Conservation (phyloP, 805 yeast genomes). For the Sungouiozyma ichnusensis region DNA sequence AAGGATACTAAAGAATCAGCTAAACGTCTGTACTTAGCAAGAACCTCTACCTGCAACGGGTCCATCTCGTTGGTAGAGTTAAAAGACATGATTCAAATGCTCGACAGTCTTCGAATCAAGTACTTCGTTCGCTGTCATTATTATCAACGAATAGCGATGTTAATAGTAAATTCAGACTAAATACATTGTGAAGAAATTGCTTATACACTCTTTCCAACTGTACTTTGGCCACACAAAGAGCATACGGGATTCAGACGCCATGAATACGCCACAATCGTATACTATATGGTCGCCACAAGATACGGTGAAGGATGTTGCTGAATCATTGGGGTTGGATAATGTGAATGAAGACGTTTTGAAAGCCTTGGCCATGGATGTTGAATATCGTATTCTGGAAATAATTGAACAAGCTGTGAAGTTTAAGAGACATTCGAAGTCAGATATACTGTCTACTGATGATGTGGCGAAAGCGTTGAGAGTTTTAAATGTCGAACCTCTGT, state of each 20-base stretch:
- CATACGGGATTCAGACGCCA: background rate
- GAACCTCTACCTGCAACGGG: conserved; percentile 24
- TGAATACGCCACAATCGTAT: conserved; percentile 43
- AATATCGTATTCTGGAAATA: conserved; percentile 89
- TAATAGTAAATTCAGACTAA: too few species aligned
- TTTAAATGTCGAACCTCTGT: conserved; percentile 87
- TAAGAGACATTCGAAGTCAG: conserved; percentile 88
- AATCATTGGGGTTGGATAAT: conserved; percentile 66
- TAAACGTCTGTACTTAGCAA: conserved; percentile 22
- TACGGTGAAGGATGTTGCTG: conserved; percentile 94
- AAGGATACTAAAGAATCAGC: conserved; percentile 20
- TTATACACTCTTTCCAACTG: background rate
- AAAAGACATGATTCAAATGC: background rate
- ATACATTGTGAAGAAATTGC: too few species aligned
- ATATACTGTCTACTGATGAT: conserved; percentile 70
- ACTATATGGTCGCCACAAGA: conserved; percentile 97
- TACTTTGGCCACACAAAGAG: background rate
- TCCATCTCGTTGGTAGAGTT: conserved; percentile 6
- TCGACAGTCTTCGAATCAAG: too few species aligned
- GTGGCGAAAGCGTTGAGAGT: conserved; percentile 72
- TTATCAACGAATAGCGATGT: background rate
- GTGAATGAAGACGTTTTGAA: conserved; percentile 89
- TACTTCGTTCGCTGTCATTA: background rate
- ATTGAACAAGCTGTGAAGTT: conserved; percentile 92
- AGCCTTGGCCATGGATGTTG: conserved; percentile 98